These are phyloP conservation scores for Verbena officinalis DNA, from an alignment of 257 asterid genomes.

Conservation along the genomic window DNA sequence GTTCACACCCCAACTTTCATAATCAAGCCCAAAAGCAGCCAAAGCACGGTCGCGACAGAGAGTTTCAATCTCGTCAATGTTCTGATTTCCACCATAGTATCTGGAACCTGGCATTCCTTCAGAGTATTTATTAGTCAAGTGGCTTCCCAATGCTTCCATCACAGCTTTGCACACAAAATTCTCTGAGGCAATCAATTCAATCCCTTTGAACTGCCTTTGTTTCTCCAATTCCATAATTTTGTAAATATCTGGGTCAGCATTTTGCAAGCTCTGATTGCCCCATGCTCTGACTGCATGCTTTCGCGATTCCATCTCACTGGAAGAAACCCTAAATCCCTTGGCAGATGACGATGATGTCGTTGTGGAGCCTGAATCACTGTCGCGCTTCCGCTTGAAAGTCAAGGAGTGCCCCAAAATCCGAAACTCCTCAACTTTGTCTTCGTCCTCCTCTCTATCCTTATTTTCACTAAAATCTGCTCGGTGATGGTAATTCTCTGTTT, in stretches of 20 bases:
- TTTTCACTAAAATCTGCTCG: conserved; percentile 24
- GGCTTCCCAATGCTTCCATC: conserved; percentile 88
- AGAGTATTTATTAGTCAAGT: conserved; percentile 79
- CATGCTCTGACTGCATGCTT: conserved; percentile 59
- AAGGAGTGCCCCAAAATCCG: conserved; percentile 63
- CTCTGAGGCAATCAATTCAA: conserved; percentile 87
- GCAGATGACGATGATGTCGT: conserved; percentile 26
- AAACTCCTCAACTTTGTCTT: conserved; percentile 50
- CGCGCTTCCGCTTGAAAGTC: conserved; percentile 63
- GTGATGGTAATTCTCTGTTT: conserved; percentile 33
- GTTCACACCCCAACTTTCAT: conserved; percentile 86
- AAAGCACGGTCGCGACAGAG: conserved; percentile 73
- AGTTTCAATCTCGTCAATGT: conserved; percentile 81
- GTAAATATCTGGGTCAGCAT: conserved; percentile 74
- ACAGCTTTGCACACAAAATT: conserved; percentile 86
- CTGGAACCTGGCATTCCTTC: conserved; percentile 88
- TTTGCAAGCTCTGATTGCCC: conserved; percentile 71
- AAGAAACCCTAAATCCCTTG: conserved; percentile 34
- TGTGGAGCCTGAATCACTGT: conserved; percentile 40
- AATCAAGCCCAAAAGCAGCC: conserved; percentile 72
- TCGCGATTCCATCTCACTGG: conserved; percentile 49
- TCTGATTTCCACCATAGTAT: conserved; percentile 81
- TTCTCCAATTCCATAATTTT: conserved; percentile 84
- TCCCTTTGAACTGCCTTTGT: conserved; percentile 76
- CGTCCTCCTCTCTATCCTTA: conserved; percentile 33